Evolutionary conservation across 2,329 filamentous ascomycete genomes (phyloP).

Genomic region (Colletotrichum liriopes): DNA sequence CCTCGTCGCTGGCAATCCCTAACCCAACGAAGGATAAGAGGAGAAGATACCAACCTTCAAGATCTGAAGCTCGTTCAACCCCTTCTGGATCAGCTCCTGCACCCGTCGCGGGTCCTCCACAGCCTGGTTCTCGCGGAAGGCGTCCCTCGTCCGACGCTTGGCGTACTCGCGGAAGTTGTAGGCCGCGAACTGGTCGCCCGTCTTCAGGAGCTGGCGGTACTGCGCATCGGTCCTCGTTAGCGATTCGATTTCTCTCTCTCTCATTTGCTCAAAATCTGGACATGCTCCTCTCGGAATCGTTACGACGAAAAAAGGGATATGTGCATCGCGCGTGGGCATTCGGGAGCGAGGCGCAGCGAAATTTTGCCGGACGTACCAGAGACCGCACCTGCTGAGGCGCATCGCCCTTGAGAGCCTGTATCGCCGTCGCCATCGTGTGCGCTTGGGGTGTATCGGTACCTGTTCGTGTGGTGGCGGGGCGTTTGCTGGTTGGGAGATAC

Average conservation of each 20-base stretch:
- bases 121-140: slow-evolving; percentile 85
- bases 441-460: background rate
- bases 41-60: slow-evolving; percentile 79
- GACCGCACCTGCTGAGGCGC: slow-evolving; percentile 72
- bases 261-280: too few relatives aligned
- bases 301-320: background rate
- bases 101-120: slow-evolving; percentile 82
- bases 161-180: slow-evolving; percentile 99
- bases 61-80: slow-evolving; percentile 87
- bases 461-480: background rate
- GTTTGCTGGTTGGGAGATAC: background rate
- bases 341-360: background rate
- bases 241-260: background rate
- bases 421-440: slow-evolving; percentile 44
- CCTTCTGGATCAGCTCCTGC: slow-evolving; percentile 92
- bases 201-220: slow-evolving; percentile 94
- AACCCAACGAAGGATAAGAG: background rate
- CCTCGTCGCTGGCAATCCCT: background rate
- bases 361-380: slow-evolving; percentile 60
- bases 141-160: slow-evolving; percentile 89
- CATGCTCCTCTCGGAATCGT: background rate
- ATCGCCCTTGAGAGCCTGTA: slow-evolving; percentile 63
- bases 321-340: background rate
- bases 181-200: slow-evolving; percentile 87
- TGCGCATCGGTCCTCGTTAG: slow-evolving; percentile 53